Evolutionary conservation across 352 stramenopile species (phyloP).

Genomic region (Pythium monospermum): DNA sequence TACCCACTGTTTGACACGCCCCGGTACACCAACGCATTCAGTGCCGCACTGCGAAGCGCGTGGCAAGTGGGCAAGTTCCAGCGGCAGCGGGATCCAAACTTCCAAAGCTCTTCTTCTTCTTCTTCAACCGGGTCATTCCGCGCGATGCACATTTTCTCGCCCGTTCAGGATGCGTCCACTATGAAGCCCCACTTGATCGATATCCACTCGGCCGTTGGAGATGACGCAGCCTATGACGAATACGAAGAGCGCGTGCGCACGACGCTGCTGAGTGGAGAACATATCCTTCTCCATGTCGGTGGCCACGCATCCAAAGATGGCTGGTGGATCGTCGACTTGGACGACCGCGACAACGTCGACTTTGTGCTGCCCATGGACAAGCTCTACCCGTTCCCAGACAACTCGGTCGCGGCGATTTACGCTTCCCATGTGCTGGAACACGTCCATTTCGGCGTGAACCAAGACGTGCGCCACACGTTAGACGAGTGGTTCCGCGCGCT

Average conservation of each 20-base stretch:
- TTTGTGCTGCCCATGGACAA: conserved; percentile 64
- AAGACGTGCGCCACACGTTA: conserved; percentile 44
- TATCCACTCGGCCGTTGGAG: conserved; percentile 30
- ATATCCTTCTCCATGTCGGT: conserved; percentile 62
- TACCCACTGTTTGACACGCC: conserved; percentile 67
- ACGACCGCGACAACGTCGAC: conserved; percentile 45
- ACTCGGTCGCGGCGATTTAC: conserved; percentile 59
- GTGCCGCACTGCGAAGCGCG: conserved; percentile 31
- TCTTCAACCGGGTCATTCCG: not conserved
- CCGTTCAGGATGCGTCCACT: conserved; percentile 6
- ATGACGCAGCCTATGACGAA: conserved; percentile 29
- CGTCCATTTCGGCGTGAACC: conserved; percentile 45
- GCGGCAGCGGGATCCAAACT: not conserved
- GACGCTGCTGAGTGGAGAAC: conserved; percentile 22
- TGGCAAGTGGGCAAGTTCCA: conserved; percentile 31
- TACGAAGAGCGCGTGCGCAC: conserved; percentile 32
- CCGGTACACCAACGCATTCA: conserved; percentile 48
- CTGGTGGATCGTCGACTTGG: conserved; percentile 73
- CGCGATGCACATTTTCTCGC: conserved; percentile 45
- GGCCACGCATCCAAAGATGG: conserved; percentile 32
- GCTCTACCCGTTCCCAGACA: conserved; percentile 55
- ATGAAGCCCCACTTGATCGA: conserved; percentile 28
- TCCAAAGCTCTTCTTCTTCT: no score
- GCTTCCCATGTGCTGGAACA: conserved; percentile 77
- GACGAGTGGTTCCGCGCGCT: conserved; percentile 72